Conservation (phyloP, 495 filamentous ascomycete genomes). For the Aspergillus ellipticus region DNA sequence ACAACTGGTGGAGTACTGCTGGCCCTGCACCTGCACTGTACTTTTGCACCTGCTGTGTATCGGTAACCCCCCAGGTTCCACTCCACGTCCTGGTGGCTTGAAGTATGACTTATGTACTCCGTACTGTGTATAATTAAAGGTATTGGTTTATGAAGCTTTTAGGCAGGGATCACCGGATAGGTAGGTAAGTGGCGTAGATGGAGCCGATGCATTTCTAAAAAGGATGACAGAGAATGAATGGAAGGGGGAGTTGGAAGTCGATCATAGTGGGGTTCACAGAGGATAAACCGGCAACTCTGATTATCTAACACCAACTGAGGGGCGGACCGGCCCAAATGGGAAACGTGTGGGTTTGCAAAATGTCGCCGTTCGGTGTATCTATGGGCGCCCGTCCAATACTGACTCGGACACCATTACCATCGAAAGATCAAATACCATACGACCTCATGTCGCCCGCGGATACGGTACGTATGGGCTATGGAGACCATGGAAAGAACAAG, state of each 20-base stretch:
- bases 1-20: not conserved
- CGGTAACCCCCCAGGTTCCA: too few species aligned
- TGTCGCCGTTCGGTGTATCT: not conserved
- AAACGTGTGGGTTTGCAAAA: not conserved
- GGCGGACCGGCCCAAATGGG: slow-evolving; percentile 1
- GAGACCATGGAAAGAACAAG: not conserved
- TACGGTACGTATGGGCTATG: not conserved
- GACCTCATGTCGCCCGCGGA: not conserved
- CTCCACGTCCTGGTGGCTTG: too few species aligned
- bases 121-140: not conserved
- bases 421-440: not conserved
- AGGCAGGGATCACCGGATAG: not conserved
- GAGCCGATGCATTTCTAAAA: not conserved
- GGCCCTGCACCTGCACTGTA: slow-evolving; percentile 5
- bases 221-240: not conserved
- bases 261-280: slow-evolving; percentile 5
- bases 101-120: not conserved
- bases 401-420: not conserved
- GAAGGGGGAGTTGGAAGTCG: not conserved
- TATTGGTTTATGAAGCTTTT: not conserved
- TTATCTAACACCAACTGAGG: slow-evolving; percentile 3
- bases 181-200: not conserved
- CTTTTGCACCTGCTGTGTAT: slow-evolving; percentile 2
- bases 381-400: not conserved
- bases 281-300: slow-evolving; percentile 4